A percentile compares a stretch with the other conserved stretches of the same genome.
Evolutionary conservation across 2,329 filamentous ascomycete genomes (phyloP).

Genomic region (Chaetomium strumarium): DNA sequence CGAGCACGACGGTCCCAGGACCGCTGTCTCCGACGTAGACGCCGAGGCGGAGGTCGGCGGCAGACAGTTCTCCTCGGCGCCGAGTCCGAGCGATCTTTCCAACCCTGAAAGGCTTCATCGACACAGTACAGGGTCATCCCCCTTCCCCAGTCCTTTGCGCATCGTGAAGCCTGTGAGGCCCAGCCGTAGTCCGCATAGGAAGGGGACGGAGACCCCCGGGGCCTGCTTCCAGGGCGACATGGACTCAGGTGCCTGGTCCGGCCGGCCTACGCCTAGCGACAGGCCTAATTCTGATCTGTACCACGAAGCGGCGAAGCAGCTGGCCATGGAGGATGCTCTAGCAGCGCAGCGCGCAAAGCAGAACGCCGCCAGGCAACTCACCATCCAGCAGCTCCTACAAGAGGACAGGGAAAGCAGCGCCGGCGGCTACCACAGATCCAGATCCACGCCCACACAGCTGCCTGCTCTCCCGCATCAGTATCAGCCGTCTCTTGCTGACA

Average conservation of each 20-base stretch:
- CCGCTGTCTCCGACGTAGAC: conserved; percentile 18
- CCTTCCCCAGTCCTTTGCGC: not conserved
- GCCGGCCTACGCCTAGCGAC: not conserved
- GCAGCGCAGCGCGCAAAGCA: not conserved
- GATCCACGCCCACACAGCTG: not conserved
- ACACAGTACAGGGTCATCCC: not conserved
- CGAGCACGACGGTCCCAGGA: conserved; percentile 13
- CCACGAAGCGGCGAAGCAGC: not conserved
- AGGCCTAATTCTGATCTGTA: conserved; percentile 4
- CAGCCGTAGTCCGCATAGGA: not conserved
- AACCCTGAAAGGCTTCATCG: not conserved
- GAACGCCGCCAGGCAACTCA: not conserved
- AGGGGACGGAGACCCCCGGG: not conserved
- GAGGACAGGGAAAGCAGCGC: not conserved
- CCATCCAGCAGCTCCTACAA: not conserved
- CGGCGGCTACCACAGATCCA: not conserved
- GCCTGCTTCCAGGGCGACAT: not conserved
- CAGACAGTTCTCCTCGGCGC: conserved; percentile 2
- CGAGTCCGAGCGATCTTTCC: conserved; percentile 1
- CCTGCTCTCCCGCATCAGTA: not conserved
- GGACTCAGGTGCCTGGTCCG: not conserved
- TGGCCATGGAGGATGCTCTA: not conserved
- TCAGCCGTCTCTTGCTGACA: not conserved
- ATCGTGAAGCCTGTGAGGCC: not conserved
- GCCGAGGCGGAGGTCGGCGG: not conserved